Evolutionary conservation across 163 green algal genomes (phyloP), one percentile per base, ranked within the genome.

Genomic region (Coccomyxa subellipsoidea): DNA sequence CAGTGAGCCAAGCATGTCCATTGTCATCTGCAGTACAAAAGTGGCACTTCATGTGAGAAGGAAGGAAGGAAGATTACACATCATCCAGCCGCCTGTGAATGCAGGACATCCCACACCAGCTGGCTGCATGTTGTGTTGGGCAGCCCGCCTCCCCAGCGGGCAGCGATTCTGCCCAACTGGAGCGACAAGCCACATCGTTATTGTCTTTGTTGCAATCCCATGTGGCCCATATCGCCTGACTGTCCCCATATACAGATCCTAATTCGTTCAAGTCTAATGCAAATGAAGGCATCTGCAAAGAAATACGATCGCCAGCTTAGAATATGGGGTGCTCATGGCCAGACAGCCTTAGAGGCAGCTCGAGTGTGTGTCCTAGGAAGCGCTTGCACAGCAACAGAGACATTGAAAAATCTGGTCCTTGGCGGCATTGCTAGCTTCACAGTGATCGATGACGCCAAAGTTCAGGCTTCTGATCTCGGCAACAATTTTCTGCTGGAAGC

Each of bases 361-460:
- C 83, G 81, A 0, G 85, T 98, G 32, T 94, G 89, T 77, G 84
- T 97, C 59, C 89, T 98, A 0, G 93, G 94, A 31, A 69, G 54
- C n/a, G 84, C 85, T 29, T 75, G 86, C 7, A 93, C 88, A 0
- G 92, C 90, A 18, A 83, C 87, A 7, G 96, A 99, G 85, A 91
- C 94, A 7, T 87, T 99, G 23, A 99, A 99, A 81, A 99, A 99
- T 85, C 87, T 99, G 29, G 96, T 99, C 0, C 90, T 99, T 32
- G 96, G 96, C 0, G 96, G 96, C 81, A 98, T 99, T 36, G 87
- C 87, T 6, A 91, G 90, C 2, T 99, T 99, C 88, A 98, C 94
- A 0, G 90, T 99, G n/a, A 92, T 99, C 27, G 96, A 99, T 80
- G 90, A 85, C 10, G 81, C 79, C 7, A 88, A 87, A 31, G 93